Evolutionary conservation across 257 asterid genomes (phyloP).

Genomic region (Ophiorrhiza pumila): DNA sequence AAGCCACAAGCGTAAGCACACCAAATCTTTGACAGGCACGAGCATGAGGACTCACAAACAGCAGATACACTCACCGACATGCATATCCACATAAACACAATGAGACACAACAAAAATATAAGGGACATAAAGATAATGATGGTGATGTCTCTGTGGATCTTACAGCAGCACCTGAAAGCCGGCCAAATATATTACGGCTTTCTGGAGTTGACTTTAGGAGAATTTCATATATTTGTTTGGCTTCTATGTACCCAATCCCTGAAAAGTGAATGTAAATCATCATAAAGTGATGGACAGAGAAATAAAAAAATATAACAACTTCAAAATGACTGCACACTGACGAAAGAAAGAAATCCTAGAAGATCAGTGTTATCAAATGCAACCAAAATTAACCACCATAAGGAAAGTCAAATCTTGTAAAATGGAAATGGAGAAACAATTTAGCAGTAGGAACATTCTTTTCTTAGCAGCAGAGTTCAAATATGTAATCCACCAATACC

Average conservation of each 20-base stretch:
- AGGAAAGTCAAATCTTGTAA: not conserved
- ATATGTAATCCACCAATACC: too few species aligned
- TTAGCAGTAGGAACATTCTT: not conserved
- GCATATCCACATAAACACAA: not conserved
- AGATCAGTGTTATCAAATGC: not conserved
- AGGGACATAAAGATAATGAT: conserved; percentile 14
- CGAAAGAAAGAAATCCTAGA: not conserved
- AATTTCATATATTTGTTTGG: conserved; percentile 71
- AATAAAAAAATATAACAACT: not conserved
- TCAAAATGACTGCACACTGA: not conserved
- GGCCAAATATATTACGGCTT: conserved; percentile 96
- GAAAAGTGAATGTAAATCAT: conserved; percentile 24
- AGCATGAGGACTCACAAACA: not conserved
- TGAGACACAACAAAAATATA: conserved; percentile 1
- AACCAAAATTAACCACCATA: not conserved
- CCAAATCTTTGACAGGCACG: not conserved
- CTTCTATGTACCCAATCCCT: conserved; percentile 87
- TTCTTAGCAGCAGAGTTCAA: not conserved
- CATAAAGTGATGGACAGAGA: not conserved
- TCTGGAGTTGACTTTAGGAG: conserved; percentile 74
- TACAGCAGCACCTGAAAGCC: conserved; percentile 99
- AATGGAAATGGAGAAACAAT: not conserved
- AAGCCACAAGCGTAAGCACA: conserved; percentile 3
- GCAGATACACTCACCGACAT: not conserved
- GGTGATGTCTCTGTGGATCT: conserved; percentile 42